These are phyloP conservation scores for Coemansia sp. DNA, from an alignment of 192 early-diverging fungal genomes.

Conservation along the genomic window DNA sequence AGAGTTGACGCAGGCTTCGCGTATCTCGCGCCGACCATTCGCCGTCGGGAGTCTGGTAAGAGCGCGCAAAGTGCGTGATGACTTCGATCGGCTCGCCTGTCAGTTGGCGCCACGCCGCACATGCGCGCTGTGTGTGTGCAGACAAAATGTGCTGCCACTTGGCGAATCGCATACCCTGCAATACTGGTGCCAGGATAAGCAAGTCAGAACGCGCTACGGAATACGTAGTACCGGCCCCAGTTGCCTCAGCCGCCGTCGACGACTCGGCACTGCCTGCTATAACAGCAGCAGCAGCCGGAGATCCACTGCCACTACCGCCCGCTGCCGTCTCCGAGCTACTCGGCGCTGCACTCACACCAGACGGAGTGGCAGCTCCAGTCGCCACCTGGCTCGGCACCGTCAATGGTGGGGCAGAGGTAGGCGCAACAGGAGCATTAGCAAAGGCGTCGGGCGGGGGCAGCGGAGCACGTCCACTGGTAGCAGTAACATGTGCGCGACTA, in stretches of 20 bases:
- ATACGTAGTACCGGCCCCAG: background rate
- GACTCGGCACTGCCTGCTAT: background rate
- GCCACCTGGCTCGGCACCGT: background rate
- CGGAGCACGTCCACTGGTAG: background rate
- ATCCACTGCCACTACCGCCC: background rate
- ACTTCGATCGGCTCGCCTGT: conserved; percentile 52
- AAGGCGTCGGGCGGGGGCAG: conserved; percentile 30
- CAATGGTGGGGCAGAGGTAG: background rate
- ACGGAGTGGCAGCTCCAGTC: background rate
- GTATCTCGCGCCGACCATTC: conserved; percentile 2
- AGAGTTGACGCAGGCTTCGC: conserved; percentile 9
- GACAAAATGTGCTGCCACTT: conserved; percentile 46
- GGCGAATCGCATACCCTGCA: conserved; percentile 49
- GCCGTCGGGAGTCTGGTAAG: conserved; percentile 17
- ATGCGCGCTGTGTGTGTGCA: conserved; percentile 26
- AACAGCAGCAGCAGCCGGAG: background rate
- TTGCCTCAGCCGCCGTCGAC: background rate
- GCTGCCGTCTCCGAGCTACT: conserved; percentile 1
- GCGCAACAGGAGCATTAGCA: background rate
- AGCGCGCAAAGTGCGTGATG: conserved; percentile 41
- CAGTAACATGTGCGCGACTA: background rate
- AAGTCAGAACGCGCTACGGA: conserved; percentile 29
- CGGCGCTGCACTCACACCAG: background rate
- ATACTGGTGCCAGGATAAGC: conserved; percentile 39
- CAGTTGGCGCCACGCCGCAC: conserved; percentile 46